Evolutionary conservation across 331 rosid species (phyloP).

Genomic region (Quercus lobata): DNA sequence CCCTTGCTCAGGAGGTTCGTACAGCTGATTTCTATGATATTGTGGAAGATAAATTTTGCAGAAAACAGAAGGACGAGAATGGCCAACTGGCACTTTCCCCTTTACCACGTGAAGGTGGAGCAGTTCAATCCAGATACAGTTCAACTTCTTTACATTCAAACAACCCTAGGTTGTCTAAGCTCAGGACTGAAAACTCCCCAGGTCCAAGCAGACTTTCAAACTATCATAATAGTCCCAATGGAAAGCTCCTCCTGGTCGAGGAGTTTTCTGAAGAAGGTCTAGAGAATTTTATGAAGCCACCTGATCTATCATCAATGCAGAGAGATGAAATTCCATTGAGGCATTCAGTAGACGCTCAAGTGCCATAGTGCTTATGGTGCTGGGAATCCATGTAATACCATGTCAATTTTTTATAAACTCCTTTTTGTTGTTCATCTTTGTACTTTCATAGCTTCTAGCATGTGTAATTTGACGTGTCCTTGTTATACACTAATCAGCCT

Average conservation of each 20-base stretch:
- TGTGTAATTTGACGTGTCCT: not conserved
- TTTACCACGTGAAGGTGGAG: conserved; percentile 35
- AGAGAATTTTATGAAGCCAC: conserved; percentile 34
- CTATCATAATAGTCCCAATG: not conserved
- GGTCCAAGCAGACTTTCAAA: conserved; percentile 12
- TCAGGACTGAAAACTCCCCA: conserved; percentile 11
- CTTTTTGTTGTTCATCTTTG: not conserved
- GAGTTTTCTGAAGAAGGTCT: conserved; percentile 14
- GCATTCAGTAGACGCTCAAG: not conserved
- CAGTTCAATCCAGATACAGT: conserved; percentile 18
- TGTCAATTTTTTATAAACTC: not conserved
- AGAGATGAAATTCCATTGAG: conserved; percentile 8
- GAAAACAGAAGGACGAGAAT: not conserved
- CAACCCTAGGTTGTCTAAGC: conserved; percentile 19
- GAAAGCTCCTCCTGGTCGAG: conserved; percentile 10
- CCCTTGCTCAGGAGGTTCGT: conserved; percentile 60
- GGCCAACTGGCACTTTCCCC: conserved; percentile 25
- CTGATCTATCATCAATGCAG: conserved; percentile 20
- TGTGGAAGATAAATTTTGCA: conserved; percentile 25
- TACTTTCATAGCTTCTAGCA: not conserved
- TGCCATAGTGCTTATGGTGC: not conserved
- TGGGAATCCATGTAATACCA: not conserved
- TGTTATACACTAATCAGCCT: not conserved
- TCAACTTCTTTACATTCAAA: conserved; percentile 17
- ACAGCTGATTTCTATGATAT: conserved; percentile 41